Evolutionary conservation across 106 monocot species (phyloP).

Genomic region (Narthecium ossifragum): DNA sequence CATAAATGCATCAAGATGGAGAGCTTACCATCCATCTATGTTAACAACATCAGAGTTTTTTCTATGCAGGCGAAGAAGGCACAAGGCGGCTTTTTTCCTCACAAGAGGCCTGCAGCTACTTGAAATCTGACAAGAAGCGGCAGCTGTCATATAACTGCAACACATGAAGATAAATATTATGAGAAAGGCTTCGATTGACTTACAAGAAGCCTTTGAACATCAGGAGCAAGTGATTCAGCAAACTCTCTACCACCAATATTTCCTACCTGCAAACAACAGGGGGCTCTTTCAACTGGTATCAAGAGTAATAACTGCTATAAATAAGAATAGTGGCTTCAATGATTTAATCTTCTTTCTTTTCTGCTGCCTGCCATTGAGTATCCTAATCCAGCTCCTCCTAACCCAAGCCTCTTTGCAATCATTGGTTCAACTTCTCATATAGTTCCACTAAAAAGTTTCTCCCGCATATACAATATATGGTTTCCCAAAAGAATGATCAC

Average conservation of each 20-base stretch:
- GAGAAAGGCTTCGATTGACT: slow-evolving; percentile 7
- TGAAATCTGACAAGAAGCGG: slow-evolving; percentile 53
- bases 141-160: slow-evolving; percentile 1
- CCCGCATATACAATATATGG: no score
- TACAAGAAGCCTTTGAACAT: slow-evolving; percentile 97
- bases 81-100: slow-evolving; percentile 96
- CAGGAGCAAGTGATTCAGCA: slow-evolving; percentile 94
- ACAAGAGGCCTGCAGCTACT: slow-evolving; percentile 96
- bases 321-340: no score
- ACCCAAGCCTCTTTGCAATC: no score
- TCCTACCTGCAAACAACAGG: slow-evolving; percentile 66
- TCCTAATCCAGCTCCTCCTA: no score
- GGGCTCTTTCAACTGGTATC: no score
- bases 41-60: slow-evolving; percentile 98
- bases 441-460: no score
- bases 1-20: not conserved
- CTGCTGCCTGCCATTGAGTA: no score
- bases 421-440: no score
- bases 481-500: no score
- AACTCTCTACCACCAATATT: slow-evolving; percentile 95
- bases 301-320: no score
- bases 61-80: slow-evolving; percentile 88
- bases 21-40: slow-evolving; percentile 87
- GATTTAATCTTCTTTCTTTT: no score
- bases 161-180: not conserved